Conservation (phyloP, 768 basidiomycete genomes). For the Pleurotus ostreatus region DNA sequence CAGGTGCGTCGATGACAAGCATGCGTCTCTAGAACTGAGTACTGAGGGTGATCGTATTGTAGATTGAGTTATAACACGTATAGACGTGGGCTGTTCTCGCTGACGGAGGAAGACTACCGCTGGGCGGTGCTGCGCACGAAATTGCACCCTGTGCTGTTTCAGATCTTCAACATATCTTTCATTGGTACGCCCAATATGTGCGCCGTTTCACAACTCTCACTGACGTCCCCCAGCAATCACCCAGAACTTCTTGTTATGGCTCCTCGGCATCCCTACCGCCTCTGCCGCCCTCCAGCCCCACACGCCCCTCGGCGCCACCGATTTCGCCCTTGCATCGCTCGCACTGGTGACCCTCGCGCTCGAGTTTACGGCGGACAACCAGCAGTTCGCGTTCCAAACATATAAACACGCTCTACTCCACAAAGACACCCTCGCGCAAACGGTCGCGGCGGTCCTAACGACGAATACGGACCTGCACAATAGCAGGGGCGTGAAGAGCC, state of each 20-base stretch:
- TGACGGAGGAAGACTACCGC: slow-evolving; percentile 85
- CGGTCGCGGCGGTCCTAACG: neutral
- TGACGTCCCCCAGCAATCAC: slow-evolving; percentile 43
- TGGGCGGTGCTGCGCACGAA: slow-evolving; percentile 75
- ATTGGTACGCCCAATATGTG: slow-evolving; percentile 41
- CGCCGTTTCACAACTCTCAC: neutral
- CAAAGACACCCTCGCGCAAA: neutral
- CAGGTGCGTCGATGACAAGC: slow-evolving; percentile 29
- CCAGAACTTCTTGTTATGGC: slow-evolving; percentile 79
- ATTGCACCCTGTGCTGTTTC: slow-evolving; percentile 40
- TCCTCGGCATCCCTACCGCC: slow-evolving; percentile 61
- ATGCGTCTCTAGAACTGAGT: too few relatives aligned
- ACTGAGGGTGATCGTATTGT: slow-evolving; percentile 7
- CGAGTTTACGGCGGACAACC: slow-evolving; percentile 89
- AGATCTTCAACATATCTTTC: slow-evolving; percentile 52
- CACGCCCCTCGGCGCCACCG: slow-evolving; percentile 47
- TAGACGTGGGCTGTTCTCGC: slow-evolving; percentile 70
- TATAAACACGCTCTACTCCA: slow-evolving; percentile 57
- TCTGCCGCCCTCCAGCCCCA: slow-evolving; percentile 51
- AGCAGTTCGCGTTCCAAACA: slow-evolving; percentile 82
- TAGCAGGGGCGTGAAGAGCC: slow-evolving; percentile 24
- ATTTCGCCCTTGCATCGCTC: slow-evolving; percentile 55
- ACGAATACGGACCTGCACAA: slow-evolving; percentile 27
- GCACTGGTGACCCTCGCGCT: slow-evolving; percentile 56
- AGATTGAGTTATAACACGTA: slow-evolving; percentile 79